Percentiles rank a stretch among this genome's conserved stretches.
Conservation (phyloP, 345 rosid species). For the Syzygium aqueum region DNA sequence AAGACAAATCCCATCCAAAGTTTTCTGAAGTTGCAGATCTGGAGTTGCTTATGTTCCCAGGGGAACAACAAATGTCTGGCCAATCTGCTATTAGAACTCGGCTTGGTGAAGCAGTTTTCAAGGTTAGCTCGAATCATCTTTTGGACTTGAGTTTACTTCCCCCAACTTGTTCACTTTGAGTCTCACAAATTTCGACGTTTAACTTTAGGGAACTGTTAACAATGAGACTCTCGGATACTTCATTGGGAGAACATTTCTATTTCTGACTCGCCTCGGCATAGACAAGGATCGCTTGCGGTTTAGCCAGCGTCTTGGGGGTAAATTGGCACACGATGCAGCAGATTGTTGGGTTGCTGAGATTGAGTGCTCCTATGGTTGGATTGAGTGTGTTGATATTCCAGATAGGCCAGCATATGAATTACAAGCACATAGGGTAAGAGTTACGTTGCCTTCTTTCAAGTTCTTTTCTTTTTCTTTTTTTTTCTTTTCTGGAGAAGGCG, state of each 20-base stretch:
- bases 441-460: too few species aligned
- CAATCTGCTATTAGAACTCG: constrained; percentile 53
- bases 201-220: constrained; percentile 68
- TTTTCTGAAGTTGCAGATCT: too few species aligned
- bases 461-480: too few species aligned
- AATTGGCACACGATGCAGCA: too few species aligned
- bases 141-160: background rate
- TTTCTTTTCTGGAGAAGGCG: constrained; percentile 53
- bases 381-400: too few species aligned
- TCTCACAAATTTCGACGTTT: background rate
- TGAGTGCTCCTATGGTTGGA: too few species aligned
- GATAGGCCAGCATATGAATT: constrained; percentile 57
- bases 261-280: constrained; percentile 58
- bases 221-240: constrained; percentile 91
- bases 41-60: constrained; percentile 37
- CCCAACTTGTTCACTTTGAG: background rate
- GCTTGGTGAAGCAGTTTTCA: constrained; percentile 70
- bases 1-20: too few species aligned
- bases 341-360: too few species aligned
- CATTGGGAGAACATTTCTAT: constrained; percentile 86
- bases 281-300: too few species aligned
- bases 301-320: too few species aligned
- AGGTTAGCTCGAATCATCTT: constrained; percentile 24
- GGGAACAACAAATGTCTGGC: constrained; percentile 78
- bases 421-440: too few species aligned